phyloP scores from a whole-genome alignment of 352 stramenopile species.

The Thraustochytrium sp. region DNA sequence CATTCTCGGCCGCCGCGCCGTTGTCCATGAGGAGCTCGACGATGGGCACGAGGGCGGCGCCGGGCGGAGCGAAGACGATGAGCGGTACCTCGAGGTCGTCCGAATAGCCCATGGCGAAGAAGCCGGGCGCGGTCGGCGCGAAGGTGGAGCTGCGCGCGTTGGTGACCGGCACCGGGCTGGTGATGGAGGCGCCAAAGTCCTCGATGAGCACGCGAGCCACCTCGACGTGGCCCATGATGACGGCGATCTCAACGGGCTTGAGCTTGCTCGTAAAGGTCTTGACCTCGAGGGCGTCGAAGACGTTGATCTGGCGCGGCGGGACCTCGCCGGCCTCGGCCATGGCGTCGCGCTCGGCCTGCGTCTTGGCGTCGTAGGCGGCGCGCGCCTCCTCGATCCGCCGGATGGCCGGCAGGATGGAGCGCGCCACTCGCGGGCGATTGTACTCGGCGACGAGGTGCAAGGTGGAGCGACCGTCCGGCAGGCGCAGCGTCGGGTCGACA shows the following conservation, averaged over 20 bases:
- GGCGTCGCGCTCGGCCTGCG: not conserved
- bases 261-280: constrained; percentile 15
- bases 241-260: not conserved
- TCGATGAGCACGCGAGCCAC: not conserved
- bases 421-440: not conserved
- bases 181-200: not conserved
- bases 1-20: not conserved
- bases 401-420: not conserved
- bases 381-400: not conserved
- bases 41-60: not conserved
- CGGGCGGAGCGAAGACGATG: not conserved
- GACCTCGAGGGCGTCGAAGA: not conserved
- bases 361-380: not conserved
- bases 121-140: not conserved
- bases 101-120: not conserved
- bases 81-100: not conserved
- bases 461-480: constrained; percentile 45
- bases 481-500: constrained; percentile 37
- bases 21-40: not conserved
- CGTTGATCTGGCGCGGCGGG: not conserved
- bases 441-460: constrained; percentile 48
- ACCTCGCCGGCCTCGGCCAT: not conserved
- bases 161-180: not conserved
- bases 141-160: not conserved
- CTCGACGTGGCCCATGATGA: constrained; percentile 11